Evolutionary conservation across 768 basidiomycete species (phyloP), one percentile per base, ranked within the genome.

Genomic region (Tylopilus sp.): DNA sequence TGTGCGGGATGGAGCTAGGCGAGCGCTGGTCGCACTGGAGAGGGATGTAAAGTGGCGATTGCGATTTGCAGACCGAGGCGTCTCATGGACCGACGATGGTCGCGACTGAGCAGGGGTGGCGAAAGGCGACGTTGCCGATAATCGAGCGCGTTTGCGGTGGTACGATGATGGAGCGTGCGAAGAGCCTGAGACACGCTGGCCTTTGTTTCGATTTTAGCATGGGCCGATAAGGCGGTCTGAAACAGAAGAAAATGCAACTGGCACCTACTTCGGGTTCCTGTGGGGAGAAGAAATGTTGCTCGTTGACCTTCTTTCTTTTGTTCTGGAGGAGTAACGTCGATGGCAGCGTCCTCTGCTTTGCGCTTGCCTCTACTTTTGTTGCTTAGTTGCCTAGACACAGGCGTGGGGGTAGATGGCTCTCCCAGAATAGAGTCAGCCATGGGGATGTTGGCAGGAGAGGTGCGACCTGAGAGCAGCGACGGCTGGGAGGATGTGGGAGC

Each of bases 91-190:
- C 12, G 68, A 69, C 9, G 62, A 20, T 9, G 69, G 56, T 41
- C 68, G 66, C 20, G 68, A 71, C 45, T 66, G 69, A 13, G 47
- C 49, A 18, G 68, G 68, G 3, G 68, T 69, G 26, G 66, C 56
- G 18, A 68, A 58, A 3, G 73, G 71, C 13, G 75, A 68, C 0
- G 68, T 57, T 1, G 65, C 66, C 4, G 83, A 80, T 33, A 88
- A 64, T 25, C 82, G 78, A 10, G 82, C 82, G 51, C 88, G 81
- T 65, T 90, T 90, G 55, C 81, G 80, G 55, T 81, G 78, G 59
- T 79, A 89, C 6, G 86, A 86, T 2, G 88, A 87, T 1, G 88
- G 88, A 0, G 86, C 83, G 53, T 78, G 78, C 15, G 79, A 77
- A 7, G 79, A 73, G 18, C 64, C 74, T 33, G 82, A 83, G 28